phyloP scores from a whole-genome alignment of 140 eudicot species.

The Flaveria floridana region DNA sequence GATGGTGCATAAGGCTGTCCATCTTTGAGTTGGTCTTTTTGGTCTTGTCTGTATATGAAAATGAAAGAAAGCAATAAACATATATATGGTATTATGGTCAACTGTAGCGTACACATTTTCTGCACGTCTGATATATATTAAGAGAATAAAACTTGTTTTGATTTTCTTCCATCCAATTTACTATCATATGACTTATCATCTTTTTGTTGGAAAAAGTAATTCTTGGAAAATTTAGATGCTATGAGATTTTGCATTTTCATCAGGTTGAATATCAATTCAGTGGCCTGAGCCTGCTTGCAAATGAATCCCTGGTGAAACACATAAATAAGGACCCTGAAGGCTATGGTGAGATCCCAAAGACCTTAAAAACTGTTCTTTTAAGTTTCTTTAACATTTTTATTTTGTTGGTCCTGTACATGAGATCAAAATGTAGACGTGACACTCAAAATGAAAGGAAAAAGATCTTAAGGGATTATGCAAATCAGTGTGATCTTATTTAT shows the following conservation, averaged over 20 bases:
- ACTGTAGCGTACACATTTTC: background rate
- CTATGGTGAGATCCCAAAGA: constrained; percentile 48
- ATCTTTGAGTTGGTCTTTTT: background rate
- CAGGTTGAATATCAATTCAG: constrained; percentile 87
- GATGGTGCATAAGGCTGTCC: background rate
- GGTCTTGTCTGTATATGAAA: background rate
- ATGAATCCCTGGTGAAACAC: constrained; percentile 73
- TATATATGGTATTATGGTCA: background rate
- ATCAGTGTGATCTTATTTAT: background rate
- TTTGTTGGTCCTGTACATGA: background rate
- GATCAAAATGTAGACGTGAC: background rate
- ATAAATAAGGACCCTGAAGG: constrained; percentile 87
- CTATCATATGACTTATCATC: background rate
- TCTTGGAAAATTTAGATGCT: background rate
- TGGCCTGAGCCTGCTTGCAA: constrained; percentile 86
- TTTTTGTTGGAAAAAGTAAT: background rate
- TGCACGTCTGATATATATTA: background rate
- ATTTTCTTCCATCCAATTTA: too few species aligned
- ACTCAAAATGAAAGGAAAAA: background rate
- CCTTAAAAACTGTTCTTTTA: background rate
- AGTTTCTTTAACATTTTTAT: background rate
- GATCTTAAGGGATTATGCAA: background rate
- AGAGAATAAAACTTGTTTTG: too few species aligned
- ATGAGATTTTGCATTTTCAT: constrained; percentile 3
- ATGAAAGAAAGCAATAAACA: background rate